Percentiles rank a stretch among this genome's conserved stretches.
Conservation (phyloP, 2,329 filamentous ascomycete species). For the Monosporascus sp. region DNA sequence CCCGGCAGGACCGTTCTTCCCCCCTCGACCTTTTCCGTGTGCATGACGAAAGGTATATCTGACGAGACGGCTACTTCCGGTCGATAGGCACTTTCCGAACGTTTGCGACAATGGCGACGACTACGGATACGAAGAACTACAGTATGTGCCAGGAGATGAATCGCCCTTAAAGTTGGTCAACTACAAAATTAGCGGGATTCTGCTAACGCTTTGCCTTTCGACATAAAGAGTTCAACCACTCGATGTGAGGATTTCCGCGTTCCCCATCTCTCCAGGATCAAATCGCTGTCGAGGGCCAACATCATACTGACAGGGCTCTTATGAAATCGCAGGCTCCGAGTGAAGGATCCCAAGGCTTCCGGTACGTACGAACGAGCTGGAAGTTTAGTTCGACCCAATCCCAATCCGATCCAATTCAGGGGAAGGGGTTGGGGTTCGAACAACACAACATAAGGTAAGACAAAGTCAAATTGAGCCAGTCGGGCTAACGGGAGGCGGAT, state of each 20-base stretch:
- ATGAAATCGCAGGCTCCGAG: constrained; percentile 61
- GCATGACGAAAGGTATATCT: too few relatives aligned
- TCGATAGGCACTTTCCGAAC: constrained; percentile 12
- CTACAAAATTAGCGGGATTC: too few relatives aligned
- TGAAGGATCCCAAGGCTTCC: constrained; percentile 86
- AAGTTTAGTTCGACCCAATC: too few relatives aligned
- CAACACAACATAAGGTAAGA: too few relatives aligned
- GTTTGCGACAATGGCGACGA: constrained; percentile 54
- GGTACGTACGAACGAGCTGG: constrained; percentile 33
- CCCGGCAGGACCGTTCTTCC: background rate
- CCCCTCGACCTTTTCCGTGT: too few relatives aligned
- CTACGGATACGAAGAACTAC: constrained; percentile 71
- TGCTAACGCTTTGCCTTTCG: too few relatives aligned
- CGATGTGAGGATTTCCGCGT: constrained; percentile 55
- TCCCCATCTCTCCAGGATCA: background rate
- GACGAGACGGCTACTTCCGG: constrained; percentile 1
- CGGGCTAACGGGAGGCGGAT: background rate
- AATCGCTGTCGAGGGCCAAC: constrained; percentile 5
- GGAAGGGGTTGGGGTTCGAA: too few relatives aligned
- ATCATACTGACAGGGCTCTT: background rate
- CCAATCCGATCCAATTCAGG: too few relatives aligned
- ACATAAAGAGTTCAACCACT: constrained; percentile 63
- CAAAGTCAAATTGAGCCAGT: background rate
- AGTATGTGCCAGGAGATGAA: constrained; percentile 22
- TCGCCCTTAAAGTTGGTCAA: too few relatives aligned